phyloP scores from a whole-genome alignment of 805 yeast species.

The Myxozyma vanderwaltii region DNA sequence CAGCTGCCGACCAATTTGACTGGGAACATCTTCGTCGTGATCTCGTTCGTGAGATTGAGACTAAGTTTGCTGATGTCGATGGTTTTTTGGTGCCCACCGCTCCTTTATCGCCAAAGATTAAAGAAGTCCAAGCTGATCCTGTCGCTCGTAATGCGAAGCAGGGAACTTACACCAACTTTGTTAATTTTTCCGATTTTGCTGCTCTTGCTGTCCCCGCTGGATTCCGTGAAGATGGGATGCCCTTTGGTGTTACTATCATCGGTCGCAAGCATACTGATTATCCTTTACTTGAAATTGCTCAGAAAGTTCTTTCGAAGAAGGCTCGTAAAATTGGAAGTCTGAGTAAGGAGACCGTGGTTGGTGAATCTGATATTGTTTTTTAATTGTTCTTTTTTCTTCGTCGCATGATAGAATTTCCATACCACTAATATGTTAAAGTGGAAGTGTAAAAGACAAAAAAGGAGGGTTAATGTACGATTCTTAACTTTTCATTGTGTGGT shows the following conservation, averaged over 20 bases:
- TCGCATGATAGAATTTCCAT: neutral
- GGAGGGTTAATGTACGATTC: too few relatives aligned
- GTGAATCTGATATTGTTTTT: conserved; percentile 21
- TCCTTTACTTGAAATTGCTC: conserved; percentile 83
- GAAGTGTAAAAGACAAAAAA: too few relatives aligned
- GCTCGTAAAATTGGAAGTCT: conserved; percentile 56
- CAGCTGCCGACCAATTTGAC: conserved; percentile 82
- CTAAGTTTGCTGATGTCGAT: conserved; percentile 61
- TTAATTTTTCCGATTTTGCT: conserved; percentile 87
- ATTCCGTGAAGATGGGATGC: conserved; percentile 82
- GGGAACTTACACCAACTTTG: conserved; percentile 97
- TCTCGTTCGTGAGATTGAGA: conserved; percentile 65
- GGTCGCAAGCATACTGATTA: conserved; percentile 83
- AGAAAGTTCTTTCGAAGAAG: conserved; percentile 55
- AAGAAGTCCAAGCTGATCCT: conserved; percentile 74
- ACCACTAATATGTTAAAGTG: neutral
- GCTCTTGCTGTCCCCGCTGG: conserved; percentile 92
- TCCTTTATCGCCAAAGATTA: conserved; percentile 85
- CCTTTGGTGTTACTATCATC: conserved; percentile 85
- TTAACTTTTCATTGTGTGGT: too few relatives aligned
- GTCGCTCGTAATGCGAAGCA: conserved; percentile 80
- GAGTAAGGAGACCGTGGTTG: conserved; percentile 9
- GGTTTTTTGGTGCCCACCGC: conserved; percentile 89
- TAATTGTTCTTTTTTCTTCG: neutral
- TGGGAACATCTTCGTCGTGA: conserved; percentile 86